Percentiles rank a stretch among this genome's conserved stretches.
Conservation (phyloP, 2,329 filamentous ascomycete genomes). For the Fusarium decemcellulare region DNA sequence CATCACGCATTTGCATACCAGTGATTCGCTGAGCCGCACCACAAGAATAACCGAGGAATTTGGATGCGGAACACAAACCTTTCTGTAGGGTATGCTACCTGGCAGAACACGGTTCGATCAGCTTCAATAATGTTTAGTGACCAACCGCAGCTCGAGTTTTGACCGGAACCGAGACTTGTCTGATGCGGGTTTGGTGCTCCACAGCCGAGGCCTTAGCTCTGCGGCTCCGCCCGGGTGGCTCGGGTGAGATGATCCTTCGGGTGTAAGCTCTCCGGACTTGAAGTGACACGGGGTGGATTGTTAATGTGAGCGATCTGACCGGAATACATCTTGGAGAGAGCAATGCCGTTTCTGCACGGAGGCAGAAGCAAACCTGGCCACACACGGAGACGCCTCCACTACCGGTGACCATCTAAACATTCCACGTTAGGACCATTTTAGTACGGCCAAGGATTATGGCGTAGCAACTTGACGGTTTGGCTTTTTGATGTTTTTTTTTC, state of each 20-base stretch:
- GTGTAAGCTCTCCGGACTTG: too few relatives aligned
- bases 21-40: too few relatives aligned
- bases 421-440: background rate
- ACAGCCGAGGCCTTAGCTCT: background rate
- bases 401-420: background rate
- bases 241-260: background rate
- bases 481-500: background rate
- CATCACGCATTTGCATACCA: too few relatives aligned
- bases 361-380: background rate
- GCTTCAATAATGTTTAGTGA: too few relatives aligned
- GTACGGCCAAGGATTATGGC: background rate
- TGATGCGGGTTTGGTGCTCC: too few relatives aligned
- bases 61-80: too few relatives aligned
- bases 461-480: background rate
- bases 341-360: background rate
- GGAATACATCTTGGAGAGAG: background rate
- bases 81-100: too few relatives aligned
- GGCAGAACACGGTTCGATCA: too few relatives aligned
- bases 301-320: slow-evolving; percentile 3
- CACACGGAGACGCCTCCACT: background rate
- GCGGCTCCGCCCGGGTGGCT: background rate
- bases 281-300: background rate
- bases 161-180: too few relatives aligned
- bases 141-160: too few relatives aligned
- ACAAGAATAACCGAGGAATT: too few relatives aligned